Conservation (phyloP, 139 green algal genomes). For the Auxenochlorella protothecoides region DNA sequence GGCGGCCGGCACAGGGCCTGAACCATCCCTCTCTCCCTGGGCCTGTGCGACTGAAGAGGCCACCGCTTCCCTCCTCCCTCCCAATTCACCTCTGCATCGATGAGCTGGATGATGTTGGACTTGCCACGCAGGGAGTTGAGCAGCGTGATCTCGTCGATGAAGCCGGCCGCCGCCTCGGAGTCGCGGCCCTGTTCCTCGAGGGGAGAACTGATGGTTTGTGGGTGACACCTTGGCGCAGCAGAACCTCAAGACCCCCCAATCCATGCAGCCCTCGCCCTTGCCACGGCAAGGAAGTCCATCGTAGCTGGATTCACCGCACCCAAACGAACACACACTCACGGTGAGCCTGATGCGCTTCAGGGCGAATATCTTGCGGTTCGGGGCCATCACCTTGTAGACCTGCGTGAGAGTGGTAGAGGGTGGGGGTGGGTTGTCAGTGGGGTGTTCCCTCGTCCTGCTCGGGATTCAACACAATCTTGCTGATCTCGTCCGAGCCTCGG, state of each 20-base stretch:
- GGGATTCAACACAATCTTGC: too few species aligned
- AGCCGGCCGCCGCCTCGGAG: constrained; percentile 67
- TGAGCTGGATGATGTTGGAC: constrained; percentile 91
- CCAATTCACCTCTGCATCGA: constrained; percentile 60
- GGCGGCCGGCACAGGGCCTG: too few species aligned
- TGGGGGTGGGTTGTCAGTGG: too few species aligned
- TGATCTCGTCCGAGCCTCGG: too few species aligned
- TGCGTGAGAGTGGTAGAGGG: constrained; percentile 13
- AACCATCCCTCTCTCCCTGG: too few species aligned
- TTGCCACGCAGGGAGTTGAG: constrained; percentile 66
- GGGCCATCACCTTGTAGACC: constrained; percentile 71
- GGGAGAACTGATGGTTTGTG: too few species aligned
- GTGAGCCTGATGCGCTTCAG: constrained; percentile 87
- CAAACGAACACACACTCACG: not conserved
- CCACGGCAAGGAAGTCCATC: not conserved
- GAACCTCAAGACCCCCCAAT: not conserved
- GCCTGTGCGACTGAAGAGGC: too few species aligned
- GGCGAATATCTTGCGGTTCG: constrained; percentile 83
- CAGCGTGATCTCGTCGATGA: constrained; percentile 89
- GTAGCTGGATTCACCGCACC: not conserved
- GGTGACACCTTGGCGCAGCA: too few species aligned
- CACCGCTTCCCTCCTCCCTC: too few species aligned
- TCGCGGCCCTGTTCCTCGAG: constrained; percentile 30
- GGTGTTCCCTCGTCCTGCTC: too few species aligned
- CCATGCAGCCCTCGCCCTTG: not conserved